phyloP scores from a whole-genome alignment of 306 rosid genomes.

The Sindora glabra region DNA sequence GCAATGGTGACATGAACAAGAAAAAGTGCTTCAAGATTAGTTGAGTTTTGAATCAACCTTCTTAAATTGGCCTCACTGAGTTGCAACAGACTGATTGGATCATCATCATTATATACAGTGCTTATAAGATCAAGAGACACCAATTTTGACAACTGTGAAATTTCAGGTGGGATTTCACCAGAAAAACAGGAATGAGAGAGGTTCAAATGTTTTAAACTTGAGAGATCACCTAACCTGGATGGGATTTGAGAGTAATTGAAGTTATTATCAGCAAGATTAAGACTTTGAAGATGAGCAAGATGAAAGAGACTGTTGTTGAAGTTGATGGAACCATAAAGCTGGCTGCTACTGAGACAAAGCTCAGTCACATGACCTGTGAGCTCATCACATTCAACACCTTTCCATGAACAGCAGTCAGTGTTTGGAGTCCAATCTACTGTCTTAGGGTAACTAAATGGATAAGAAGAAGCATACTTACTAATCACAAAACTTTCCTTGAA shows the following conservation, averaged over 20 bases:
- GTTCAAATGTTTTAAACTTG: neutral
- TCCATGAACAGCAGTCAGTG: neutral
- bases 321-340: neutral
- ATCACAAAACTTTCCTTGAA: neutral
- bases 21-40: neutral
- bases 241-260: neutral
- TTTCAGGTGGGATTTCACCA: neutral
- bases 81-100: neutral
- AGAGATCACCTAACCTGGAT: neutral
- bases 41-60: constrained; percentile 15
- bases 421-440: neutral
- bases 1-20: neutral
- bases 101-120: no score
- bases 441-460: neutral
- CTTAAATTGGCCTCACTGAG: neutral
- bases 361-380: neutral
- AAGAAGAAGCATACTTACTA: neutral
- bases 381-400: neutral
- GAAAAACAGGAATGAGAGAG: neutral
- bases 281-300: neutral
- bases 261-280: neutral
- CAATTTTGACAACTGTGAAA: neutral
- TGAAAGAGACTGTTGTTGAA: neutral
- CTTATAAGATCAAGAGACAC: neutral
- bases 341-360: neutral